These are phyloP conservation scores for Talaromyces rugulosus DNA, from an alignment of 2,329 filamentous ascomycete species.

Conservation along the genomic window DNA sequence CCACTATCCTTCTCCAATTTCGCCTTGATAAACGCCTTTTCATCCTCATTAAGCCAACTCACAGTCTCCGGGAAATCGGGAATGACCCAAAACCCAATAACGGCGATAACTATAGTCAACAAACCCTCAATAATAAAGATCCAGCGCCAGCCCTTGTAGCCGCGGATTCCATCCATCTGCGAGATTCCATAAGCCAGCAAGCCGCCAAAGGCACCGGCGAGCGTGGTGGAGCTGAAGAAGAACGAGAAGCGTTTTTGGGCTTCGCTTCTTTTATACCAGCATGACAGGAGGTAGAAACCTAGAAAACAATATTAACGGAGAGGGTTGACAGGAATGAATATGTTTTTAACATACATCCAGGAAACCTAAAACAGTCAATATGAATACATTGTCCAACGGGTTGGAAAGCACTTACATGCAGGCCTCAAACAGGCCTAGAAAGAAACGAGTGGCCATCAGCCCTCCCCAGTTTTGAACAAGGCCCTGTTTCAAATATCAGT, in stretches of 20 bases:
- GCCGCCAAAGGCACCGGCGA: constrained; percentile 61
- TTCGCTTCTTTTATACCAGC: constrained; percentile 80
- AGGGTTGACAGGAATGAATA: background rate
- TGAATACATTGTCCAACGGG: background rate
- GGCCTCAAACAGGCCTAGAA: constrained; percentile 72
- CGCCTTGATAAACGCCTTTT: constrained; percentile 62
- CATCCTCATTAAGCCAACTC: constrained; percentile 68
- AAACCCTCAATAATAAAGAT: constrained; percentile 60
- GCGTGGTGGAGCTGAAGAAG: constrained; percentile 74
- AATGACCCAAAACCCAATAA: constrained; percentile 61
- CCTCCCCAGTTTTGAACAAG: constrained; percentile 73
- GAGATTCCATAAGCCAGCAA: constrained; percentile 58
- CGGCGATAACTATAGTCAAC: constrained; percentile 58
- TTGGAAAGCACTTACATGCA: constrained; percentile 50
- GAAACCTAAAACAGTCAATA: constrained; percentile 31
- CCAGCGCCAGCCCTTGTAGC: constrained; percentile 56
- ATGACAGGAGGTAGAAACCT: constrained; percentile 64
- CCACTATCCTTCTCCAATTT: constrained; percentile 68
- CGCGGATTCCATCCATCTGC: constrained; percentile 51
- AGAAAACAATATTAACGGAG: background rate
- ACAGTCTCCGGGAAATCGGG: constrained; percentile 71
- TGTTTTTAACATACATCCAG: constrained; percentile 51
- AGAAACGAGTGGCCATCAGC: constrained; percentile 75
- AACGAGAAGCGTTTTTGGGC: constrained; percentile 89
- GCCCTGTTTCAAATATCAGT: constrained; percentile 59